A percentile compares a stretch with the other conserved stretches of the same genome.
These are phyloP conservation scores for Termitomyces sp. DNA, from an alignment of 768 basidiomycete genomes.

Conservation along the genomic window DNA sequence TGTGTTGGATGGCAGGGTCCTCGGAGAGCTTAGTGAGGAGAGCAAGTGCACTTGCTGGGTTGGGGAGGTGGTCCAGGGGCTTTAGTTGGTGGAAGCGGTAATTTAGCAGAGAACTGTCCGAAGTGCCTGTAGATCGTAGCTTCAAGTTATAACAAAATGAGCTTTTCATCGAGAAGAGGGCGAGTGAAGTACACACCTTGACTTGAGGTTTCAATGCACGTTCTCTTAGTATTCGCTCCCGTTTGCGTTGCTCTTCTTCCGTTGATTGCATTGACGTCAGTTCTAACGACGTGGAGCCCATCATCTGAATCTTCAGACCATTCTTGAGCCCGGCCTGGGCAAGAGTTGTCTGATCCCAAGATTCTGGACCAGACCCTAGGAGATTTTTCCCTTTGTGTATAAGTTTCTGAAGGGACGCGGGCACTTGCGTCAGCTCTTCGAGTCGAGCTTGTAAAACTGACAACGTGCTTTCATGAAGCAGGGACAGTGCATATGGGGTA, in stretches of 20 bases:
- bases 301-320: conserved; percentile 64
- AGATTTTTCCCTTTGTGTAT: conserved; percentile 64
- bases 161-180: background rate
- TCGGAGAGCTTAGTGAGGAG: conserved; percentile 54
- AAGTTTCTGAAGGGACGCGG: conserved; percentile 63
- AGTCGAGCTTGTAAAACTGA: conserved; percentile 43
- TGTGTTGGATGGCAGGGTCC: conserved; percentile 65
- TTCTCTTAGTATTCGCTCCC: conserved; percentile 55
- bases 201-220: conserved; percentile 50
- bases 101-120: conserved; percentile 30
- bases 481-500: conserved; percentile 36
- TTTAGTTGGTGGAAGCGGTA: conserved; percentile 64
- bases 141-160: conserved; percentile 16
- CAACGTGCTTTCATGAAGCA: conserved; percentile 49
- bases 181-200: conserved; percentile 39
- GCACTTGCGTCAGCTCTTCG: conserved; percentile 63
- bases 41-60: conserved; percentile 49
- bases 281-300: conserved; percentile 61
- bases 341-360: conserved; percentile 24
- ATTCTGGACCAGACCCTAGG: conserved; percentile 18
- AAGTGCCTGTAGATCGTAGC: conserved; percentile 53
- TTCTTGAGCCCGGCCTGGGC: conserved; percentile 51
- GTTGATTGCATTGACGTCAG: conserved; percentile 46
- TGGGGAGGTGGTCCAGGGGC: conserved; percentile 60
- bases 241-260: conserved; percentile 53